Conservation (phyloP, 805 yeast genomes). For the Lipomyces lipofer region DNA sequence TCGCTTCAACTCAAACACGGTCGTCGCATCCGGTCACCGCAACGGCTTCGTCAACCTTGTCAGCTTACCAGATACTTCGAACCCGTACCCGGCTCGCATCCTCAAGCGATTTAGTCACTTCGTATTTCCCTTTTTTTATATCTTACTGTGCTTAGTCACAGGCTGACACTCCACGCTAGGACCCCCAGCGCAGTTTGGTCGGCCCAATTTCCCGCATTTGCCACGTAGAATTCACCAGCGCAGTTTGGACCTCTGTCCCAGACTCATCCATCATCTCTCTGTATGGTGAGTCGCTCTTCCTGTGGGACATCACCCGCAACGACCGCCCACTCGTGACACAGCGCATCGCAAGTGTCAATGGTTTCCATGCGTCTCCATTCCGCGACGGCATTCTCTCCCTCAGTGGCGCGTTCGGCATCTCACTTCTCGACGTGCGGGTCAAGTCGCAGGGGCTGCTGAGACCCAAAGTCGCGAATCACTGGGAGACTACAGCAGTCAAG, state of each 20-base stretch:
- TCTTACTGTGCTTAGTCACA: not conserved
- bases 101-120: slow-evolving; percentile 76
- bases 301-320: slow-evolving; percentile 70
- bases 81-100: slow-evolving; percentile 64
- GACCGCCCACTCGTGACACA: slow-evolving; percentile 59
- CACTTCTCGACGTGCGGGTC: slow-evolving; percentile 68
- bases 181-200: not conserved
- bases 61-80: slow-evolving; percentile 58
- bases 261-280: slow-evolving; percentile 56
- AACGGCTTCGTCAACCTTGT: slow-evolving; percentile 74
- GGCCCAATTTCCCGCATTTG: slow-evolving; percentile 38
- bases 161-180: slow-evolving; percentile 22
- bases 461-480: slow-evolving; percentile 43
- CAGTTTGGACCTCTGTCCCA: slow-evolving; percentile 48
- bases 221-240: slow-evolving; percentile 43
- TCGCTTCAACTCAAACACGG: slow-evolving; percentile 46
- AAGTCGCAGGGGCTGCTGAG: slow-evolving; percentile 48
- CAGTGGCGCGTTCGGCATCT: slow-evolving; percentile 68
- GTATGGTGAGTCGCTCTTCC: slow-evolving; percentile 67
- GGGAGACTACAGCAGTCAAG: slow-evolving; percentile 47
- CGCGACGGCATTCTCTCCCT: slow-evolving; percentile 58
- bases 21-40: slow-evolving; percentile 65
- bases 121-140: slow-evolving; percentile 31
- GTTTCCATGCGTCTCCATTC: slow-evolving; percentile 50
- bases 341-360: slow-evolving; percentile 52